Base-by-base conservation (phyloP, 176 grass and related monocot species). In the Oropetium thomaeum region DNA sequence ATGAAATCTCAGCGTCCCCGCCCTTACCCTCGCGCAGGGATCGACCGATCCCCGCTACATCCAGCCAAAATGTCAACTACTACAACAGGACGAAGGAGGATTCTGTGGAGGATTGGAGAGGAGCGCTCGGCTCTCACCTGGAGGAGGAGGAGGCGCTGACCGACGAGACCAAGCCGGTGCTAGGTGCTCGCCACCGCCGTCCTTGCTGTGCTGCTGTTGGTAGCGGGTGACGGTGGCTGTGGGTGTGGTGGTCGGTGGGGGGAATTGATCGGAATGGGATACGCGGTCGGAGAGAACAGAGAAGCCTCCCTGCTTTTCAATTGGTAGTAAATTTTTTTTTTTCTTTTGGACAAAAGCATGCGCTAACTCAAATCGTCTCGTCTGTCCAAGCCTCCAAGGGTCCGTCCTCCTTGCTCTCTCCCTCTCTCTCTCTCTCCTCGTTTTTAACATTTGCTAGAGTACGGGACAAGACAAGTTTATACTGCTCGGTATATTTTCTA, bases 241-340 rank as follows among this genome's bases (percentile, higher is more conserved):
- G 40, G 73, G 10, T 12, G 57, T 23, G 76, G 77, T 27, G 61
- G 74, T n/a, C 43, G 60, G 55, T 32, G 47, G 51, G 34, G 34
- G 22, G 34, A 31, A 65, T 77, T 30, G 48, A 43, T 58, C 63
- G 64, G 17, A 63, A 47, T 20, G 69, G 32, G 0, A 12, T 58
- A 33, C 34, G 32, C 33, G 34, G 39, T 25, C 13, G 43, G 41
- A 3, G 25, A 2, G 29, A 62, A 14, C 9, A 23, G 17, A 75
- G 57, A 75, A 44, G 23, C 8, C 27, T 54, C 33, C 9, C 26
- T 40, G 72, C 26, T 14, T 32, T 30, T 31, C 41, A 30, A 43
- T 47, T 30, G 23, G n/a, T n/a, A n/a, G n/a, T n/a, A n/a, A n/a
- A n/a, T 22, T 34, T 29, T 41, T 47, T 49, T 48, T 48, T 43